Evolutionary conservation across 345 rosid genomes (phyloP).

Genomic region (Arabis alpina): DNA sequence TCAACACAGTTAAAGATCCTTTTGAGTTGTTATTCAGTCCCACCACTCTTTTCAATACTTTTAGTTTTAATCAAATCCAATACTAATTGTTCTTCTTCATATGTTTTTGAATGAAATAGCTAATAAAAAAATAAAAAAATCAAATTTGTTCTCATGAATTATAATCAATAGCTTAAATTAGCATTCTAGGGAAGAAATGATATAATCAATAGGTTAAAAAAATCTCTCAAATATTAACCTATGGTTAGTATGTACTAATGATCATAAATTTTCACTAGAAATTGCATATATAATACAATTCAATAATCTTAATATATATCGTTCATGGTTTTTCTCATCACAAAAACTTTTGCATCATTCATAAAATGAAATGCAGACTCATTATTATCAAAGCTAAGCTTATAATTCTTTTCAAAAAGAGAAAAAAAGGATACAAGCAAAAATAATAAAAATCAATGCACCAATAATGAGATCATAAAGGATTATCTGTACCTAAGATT

Average conservation of each 20-base stretch:
- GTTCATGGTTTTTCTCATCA: background rate
- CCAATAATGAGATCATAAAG: conserved; percentile 42
- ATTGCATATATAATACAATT: background rate
- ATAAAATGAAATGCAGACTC: background rate
- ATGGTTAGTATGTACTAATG: background rate
- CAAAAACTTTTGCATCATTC: background rate
- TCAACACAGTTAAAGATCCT: conserved; percentile 35
- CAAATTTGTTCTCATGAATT: too few species aligned
- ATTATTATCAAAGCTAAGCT: conserved; percentile 7
- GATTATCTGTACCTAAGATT: conserved; percentile 43
- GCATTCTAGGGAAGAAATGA: too few species aligned
- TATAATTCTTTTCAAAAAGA: conserved; percentile 7
- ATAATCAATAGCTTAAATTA: too few species aligned
- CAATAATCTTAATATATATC: background rate
- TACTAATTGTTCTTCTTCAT: background rate
- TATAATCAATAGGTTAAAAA: background rate
- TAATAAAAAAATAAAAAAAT: background rate
- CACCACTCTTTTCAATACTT: conserved; percentile 24
- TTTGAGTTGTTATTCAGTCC: conserved; percentile 43
- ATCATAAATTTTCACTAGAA: background rate
- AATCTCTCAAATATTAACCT: background rate
- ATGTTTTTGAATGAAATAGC: background rate
- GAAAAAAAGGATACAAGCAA: conserved; percentile 7
- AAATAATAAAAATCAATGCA: conserved; percentile 4
- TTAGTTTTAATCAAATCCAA: background rate